These are phyloP conservation scores for Microdochium paspali DNA, from an alignment of 2,329 filamentous ascomycete species.

Conservation along the genomic window DNA sequence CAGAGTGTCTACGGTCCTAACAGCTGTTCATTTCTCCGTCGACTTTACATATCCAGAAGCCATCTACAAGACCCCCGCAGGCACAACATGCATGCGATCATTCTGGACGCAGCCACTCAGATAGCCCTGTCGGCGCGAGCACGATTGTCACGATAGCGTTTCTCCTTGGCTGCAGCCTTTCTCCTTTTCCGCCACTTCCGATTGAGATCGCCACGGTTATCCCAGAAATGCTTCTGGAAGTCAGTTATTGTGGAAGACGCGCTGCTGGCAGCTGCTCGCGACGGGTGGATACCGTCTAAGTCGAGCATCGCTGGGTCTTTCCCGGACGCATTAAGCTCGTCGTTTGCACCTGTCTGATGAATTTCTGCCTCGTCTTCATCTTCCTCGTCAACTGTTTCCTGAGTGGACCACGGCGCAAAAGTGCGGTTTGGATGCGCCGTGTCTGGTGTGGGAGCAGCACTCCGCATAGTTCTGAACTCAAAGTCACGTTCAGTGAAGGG, in stretches of 20 bases:
- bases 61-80: background rate
- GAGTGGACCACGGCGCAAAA: constrained; percentile 47
- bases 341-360: constrained; percentile 29
- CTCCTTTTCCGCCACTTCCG: constrained; percentile 56
- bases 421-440: constrained; percentile 67
- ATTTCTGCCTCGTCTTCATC: constrained; percentile 30
- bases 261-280: background rate
- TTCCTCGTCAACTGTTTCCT: constrained; percentile 8
- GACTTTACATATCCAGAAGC: too few species aligned
- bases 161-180: constrained; percentile 56
- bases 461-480: constrained; percentile 65
- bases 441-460: constrained; percentile 89
- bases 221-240: constrained; percentile 61
- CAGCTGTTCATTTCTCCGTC: too few species aligned
- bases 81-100: background rate
- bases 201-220: constrained; percentile 55
- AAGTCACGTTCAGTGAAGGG: constrained; percentile 76
- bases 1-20: too few species aligned
- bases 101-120: constrained; percentile 4
- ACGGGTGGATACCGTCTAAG: background rate
- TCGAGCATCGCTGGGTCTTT: constrained; percentile 5
- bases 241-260: constrained; percentile 26
- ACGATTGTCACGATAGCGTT: constrained; percentile 56
- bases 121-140: constrained; percentile 37
- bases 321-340: constrained; percentile 6